Base-by-base conservation (phyloP, 345 rosid species). In the Hibiscus trionum region DNA sequence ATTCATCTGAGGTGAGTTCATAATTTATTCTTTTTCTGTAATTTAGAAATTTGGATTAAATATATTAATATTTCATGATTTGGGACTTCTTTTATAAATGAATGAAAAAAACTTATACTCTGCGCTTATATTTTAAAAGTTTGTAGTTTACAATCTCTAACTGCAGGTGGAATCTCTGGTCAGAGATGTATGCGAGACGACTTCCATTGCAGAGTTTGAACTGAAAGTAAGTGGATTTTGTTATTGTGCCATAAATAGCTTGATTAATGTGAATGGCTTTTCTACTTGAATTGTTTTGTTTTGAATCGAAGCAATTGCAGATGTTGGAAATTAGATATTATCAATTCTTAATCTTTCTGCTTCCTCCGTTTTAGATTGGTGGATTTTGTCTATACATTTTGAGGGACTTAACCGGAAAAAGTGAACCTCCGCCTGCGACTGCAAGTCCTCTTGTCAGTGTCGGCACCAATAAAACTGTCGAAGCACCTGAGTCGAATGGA, bases 131-230 rank as follows among this genome's bases (percentile, higher is more conserved):
- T 73, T 72, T 71, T 61, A 14, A 31, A 53, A 37, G 27, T 63
- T 68, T 52, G 56, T 69, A 27, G 31, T 39, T 6, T 24, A 11
- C 42, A 16, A 19, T 21, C 52, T 72, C 73, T 4, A 5, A 63
- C 71, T 80, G 76, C 88, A 88, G 97, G 82, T 93, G 79, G 85
- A 93, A 80, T 84, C 83, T 79, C 83, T 93, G 63, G 82, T 93
- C 57, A 75, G 68, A 62, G 88, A 86, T 75, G 79, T 93, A 72
- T 80, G 92, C 31, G 70, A 88, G 61, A 80, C 98, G 73, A 76
- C 86, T 70, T 84, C 92, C 39, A 71, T 93, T 58, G 89, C 91
- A 61, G 96, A 93, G 79, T 88, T 89, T 69, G 93, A 91, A 73
- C 72, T 93, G 67, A 89, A 91, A 84, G 98, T 93, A 83, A 81